A percentile compares a stretch with the other conserved stretches of the same genome.
Conservation (phyloP, 2,329 filamentous ascomycete genomes). For the Cordyceps cicadae region DNA sequence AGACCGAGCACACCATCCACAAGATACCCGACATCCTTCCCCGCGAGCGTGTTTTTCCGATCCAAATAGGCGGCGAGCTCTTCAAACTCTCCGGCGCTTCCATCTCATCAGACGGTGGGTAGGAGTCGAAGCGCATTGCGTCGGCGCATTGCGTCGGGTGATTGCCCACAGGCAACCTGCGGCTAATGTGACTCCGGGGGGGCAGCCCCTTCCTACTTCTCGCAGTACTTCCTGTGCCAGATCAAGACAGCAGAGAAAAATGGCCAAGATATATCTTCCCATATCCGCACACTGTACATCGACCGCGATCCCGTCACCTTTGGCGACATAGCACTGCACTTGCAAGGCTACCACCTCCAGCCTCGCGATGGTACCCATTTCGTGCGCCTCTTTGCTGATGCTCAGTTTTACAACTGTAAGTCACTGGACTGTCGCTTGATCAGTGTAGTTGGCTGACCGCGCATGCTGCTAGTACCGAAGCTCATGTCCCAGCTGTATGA, state of each 20-base stretch:
- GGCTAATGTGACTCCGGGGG: neutral
- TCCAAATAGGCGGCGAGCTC: slow-evolving; percentile 64
- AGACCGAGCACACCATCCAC: slow-evolving; percentile 26
- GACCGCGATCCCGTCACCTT: slow-evolving; percentile 89
- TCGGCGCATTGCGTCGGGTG: neutral
- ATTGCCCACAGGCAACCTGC: neutral
- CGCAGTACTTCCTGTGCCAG: slow-evolving; percentile 84
- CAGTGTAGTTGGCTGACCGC: neutral
- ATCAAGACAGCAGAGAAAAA: slow-evolving; percentile 55
- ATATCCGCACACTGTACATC: slow-evolving; percentile 80
- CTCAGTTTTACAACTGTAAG: slow-evolving; percentile 84
- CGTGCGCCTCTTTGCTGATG: slow-evolving; percentile 86
- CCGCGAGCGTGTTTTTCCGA: slow-evolving; percentile 64
- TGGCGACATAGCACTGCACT: slow-evolving; percentile 76
- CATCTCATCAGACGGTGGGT: slow-evolving; percentile 62
- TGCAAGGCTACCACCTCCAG: slow-evolving; percentile 83
- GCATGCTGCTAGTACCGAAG: slow-evolving; percentile 61
- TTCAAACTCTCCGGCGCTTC: slow-evolving; percentile 68
- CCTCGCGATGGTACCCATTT: slow-evolving; percentile 80
- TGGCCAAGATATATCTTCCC: slow-evolving; percentile 39
- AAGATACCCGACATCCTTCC: slow-evolving; percentile 53
- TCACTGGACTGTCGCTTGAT: neutral
- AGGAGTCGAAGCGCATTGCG: neutral
- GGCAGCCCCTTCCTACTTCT: slow-evolving; percentile 89
- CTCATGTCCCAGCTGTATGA: slow-evolving; percentile 87